Conservation (phyloP, 768 basidiomycete species). For the Tulasnella sp. region DNA sequence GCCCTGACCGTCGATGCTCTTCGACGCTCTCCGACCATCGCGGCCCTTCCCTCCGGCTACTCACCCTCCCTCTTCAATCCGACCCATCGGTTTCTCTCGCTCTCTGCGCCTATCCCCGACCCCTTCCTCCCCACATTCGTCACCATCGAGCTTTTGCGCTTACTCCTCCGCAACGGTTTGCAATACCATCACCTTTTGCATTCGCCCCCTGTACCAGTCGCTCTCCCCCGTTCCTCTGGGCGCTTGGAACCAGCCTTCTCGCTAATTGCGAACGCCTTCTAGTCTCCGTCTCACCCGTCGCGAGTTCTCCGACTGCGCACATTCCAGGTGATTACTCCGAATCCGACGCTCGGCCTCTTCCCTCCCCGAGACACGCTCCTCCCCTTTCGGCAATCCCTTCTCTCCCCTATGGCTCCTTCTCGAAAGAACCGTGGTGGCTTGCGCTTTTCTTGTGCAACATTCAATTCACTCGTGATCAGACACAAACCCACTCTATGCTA, state of each 20-base stretch:
- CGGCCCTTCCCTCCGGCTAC: neutral
- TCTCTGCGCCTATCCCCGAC: neutral
- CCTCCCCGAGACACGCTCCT: neutral
- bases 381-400: neutral
- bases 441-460: neutral
- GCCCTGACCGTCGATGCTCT: neutral
- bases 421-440: neutral
- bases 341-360: neutral
- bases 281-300: neutral
- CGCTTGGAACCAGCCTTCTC: neutral
- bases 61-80: neutral
- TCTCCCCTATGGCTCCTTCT: neutral
- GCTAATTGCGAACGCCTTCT: neutral
- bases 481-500: neutral
- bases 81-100: neutral
- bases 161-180: neutral
- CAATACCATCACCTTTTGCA: no score
- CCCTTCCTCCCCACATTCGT: neutral
- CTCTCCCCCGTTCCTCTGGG: no score
- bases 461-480: neutral
- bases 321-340: neutral
- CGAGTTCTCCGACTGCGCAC: neutral
- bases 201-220: no score
- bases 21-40: neutral
- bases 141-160: neutral